These are phyloP conservation scores for Letharia lupina DNA, from an alignment of 495 filamentous ascomycete genomes.

Conservation along the genomic window DNA sequence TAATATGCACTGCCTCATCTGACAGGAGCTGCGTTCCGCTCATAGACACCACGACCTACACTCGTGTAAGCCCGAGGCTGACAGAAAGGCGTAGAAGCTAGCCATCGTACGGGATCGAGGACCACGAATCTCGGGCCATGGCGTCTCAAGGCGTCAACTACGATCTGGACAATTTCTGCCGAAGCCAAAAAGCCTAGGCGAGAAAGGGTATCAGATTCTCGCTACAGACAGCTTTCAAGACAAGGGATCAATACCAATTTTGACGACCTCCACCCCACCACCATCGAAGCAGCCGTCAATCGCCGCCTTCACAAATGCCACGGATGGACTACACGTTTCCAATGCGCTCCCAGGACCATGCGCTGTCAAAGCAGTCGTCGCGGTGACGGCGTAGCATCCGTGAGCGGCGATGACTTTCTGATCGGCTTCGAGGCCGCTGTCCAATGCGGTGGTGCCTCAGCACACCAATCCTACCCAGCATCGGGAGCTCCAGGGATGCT, in stretches of 20 bases:
- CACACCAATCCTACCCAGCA: not conserved
- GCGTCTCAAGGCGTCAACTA: constrained; percentile 56
- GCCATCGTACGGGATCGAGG: constrained; percentile 64
- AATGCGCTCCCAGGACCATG: constrained; percentile 82
- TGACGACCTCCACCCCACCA: constrained; percentile 81
- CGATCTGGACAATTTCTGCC: constrained; percentile 60
- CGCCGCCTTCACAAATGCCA: constrained; percentile 70
- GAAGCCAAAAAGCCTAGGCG: constrained; percentile 57
- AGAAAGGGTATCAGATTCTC: not conserved
- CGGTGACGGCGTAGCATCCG: constrained; percentile 88
- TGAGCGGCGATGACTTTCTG: constrained; percentile 93
- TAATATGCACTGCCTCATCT: constrained; percentile 50
- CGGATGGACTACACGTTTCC: constrained; percentile 69
- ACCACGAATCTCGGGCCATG: constrained; percentile 57
- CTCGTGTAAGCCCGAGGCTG: not conserved
- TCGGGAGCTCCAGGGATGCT: constrained; percentile 26
- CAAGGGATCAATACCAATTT: constrained; percentile 53
- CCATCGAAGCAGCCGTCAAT: constrained; percentile 79
- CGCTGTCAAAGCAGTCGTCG: constrained; percentile 89
- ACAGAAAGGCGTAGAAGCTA: not conserved
- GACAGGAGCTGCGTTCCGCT: constrained; percentile 69
- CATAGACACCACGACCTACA: constrained; percentile 64
- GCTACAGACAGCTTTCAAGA: not conserved
- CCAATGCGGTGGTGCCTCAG: constrained; percentile 7
- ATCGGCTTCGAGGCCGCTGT: constrained; percentile 87